A percentile compares a stretch with the other conserved stretches of the same genome.
These are phyloP conservation scores for Trichophyton mentagrophytes DNA, from an alignment of 2,329 filamentous ascomycete genomes.

Conservation along the genomic window DNA sequence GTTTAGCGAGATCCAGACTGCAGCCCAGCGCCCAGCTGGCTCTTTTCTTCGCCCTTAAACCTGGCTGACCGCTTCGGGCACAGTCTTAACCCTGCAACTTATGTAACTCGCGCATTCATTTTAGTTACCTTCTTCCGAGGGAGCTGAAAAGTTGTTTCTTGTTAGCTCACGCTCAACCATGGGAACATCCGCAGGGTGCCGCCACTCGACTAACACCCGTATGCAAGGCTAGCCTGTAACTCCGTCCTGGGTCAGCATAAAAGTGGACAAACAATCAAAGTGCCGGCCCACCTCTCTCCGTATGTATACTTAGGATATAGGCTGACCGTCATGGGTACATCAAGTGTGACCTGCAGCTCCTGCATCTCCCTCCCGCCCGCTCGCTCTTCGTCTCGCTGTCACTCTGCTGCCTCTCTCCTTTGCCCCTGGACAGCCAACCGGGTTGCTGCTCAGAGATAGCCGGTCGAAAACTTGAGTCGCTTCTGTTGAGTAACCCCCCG, in stretches of 20 bases:
- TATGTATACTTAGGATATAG: neutral
- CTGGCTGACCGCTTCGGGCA: neutral
- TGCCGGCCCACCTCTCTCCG: neutral
- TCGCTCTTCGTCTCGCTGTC: neutral
- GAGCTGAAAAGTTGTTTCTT: neutral
- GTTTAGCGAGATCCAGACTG: neutral
- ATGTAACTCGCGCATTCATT: neutral
- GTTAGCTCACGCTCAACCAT: neutral
- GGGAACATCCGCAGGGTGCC: conserved; percentile 1
- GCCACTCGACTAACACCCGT: neutral
- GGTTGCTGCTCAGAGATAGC: neutral
- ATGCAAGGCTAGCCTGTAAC: neutral
- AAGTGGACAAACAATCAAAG: neutral
- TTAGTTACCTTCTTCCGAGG: neutral
- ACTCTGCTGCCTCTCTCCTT: neutral
- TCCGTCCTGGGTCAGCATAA: neutral
- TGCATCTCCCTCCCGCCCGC: neutral
- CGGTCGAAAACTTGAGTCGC: neutral
- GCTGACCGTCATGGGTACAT: neutral
- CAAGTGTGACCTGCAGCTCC: neutral
- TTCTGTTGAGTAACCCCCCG: neutral
- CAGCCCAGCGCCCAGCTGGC: neutral
- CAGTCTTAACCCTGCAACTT: neutral
- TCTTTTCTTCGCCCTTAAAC: neutral
- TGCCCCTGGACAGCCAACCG: neutral